Base-by-base conservation (phyloP, 345 rosid species). In the Gynandropsis gynandra region DNA sequence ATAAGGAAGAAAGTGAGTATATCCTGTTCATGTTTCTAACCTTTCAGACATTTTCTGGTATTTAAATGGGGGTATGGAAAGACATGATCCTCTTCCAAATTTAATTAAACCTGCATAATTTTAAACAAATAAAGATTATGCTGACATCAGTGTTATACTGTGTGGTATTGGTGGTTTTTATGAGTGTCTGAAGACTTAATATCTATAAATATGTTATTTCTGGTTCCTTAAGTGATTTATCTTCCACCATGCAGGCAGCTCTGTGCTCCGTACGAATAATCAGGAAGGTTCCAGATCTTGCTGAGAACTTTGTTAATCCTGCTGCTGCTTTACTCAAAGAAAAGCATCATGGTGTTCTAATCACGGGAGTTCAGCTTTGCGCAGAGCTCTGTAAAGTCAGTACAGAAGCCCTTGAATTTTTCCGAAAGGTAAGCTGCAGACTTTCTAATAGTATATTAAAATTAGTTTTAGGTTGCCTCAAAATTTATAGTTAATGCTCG, bases 281-380 rank as follows among this genome's bases (percentile, higher is more conserved):
- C 67, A 90, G 72, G 80, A 90, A 90, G 72, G 98, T 90, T 43
- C 95, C 98, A 10, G 98, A 87, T 63, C 77, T 92, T 64, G 83
- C 96, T 31, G 98, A 92, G 63, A 92, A 87, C 71, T 92, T 87
- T 72, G 74, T 83, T 64, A 92, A 82, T 67, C 81, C 82, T 64
- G 76, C 85, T 48, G 73, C 95, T 61, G 64, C 87, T 17, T 76
- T 92, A 49, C 93, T 92, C 57, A 87, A 76, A 78, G 98, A 84
- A 78, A 92, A 92, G 66, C 98, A 92, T 68, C 98, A 92, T 71
- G 98, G 98, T 65, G 96, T 84, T 64, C 65, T 87, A 65, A 80
- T 87, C 52, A 84, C 96, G 9, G 96, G 95, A 62, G 67, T 92
- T 75, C 96, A 87, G 69, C 93, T 92, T 58, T 87, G 96, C 64